Base-by-base conservation (phyloP, 2,329 filamentous ascomycete genomes). In the Beauveria australis region DNA sequence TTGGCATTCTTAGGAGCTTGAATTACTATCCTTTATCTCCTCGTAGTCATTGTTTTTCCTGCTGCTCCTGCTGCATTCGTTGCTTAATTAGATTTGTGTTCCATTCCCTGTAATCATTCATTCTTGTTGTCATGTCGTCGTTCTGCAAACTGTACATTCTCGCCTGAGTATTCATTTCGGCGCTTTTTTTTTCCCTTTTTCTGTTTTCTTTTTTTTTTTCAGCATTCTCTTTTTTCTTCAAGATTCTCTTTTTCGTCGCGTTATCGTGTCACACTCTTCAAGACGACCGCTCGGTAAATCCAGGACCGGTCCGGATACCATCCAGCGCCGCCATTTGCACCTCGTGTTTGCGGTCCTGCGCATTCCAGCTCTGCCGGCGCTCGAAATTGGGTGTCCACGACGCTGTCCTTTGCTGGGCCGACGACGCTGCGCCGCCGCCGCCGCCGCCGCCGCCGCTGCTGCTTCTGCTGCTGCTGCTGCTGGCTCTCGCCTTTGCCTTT, bases 281-380 rank as follows among this genome's bases (percentile, higher is more conserved):
- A 57, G 30, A 56, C 26, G 57, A 53, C 40, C 70, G 65, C 73
- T 80, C 78, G 37, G 70, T 76, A 61, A 80, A 81, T 0, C 78
- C 78, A 8, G 73, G 72, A 2, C 72, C 72, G 1, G 70, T 69
- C 67, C 71, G 66, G 61, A 73, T 71, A 40, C 67, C 67, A 2
- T 67, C 70, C 33, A 79, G 72, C 60, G 68, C 71, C 52, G 69
- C 71, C 78, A 81, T 79, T 66, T 82, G 79, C 70, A 80, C 66
- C 59, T 72, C 72, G 63, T 77, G 81, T 70, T 82, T 82, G 69
- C 76, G 76, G 67, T 83, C 81, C 70, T 85, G 78, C 41, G 74
- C 73, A 66, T 73, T 78, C 74, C 78, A 85, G 71, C 80, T 82
- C 68, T 79, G 78, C 52, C 79, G 77, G 10, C 77, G 74, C 64